A percentile compares a stretch with the other conserved stretches of the same genome.
Conservation (phyloP, 176 grass and related monocot species). For the Triticum monococcum region DNA sequence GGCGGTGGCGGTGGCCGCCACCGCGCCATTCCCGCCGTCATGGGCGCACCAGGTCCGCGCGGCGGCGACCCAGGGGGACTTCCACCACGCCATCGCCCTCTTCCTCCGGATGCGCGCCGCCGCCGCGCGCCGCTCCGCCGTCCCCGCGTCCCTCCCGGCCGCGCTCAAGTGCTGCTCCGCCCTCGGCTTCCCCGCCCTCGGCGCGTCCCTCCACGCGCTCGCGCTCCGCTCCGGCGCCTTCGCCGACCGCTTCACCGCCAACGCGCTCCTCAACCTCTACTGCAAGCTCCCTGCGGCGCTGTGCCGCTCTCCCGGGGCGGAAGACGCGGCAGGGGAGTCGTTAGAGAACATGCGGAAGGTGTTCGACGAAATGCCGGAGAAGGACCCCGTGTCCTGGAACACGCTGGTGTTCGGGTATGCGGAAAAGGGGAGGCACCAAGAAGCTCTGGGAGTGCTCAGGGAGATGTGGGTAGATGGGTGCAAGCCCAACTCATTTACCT, state of each 20-base stretch:
- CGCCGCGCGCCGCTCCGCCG: slow-evolving; percentile 14
- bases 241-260: slow-evolving; percentile 52
- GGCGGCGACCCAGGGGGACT: slow-evolving; percentile 46
- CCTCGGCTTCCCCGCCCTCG: slow-evolving; percentile 40
- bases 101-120: slow-evolving; percentile 50
- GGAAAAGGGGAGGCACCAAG: slow-evolving; percentile 39
- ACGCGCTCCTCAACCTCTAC: slow-evolving; percentile 73
- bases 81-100: slow-evolving; percentile 42
- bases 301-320: neutral
- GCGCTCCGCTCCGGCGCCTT: slow-evolving; percentile 56
- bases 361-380: slow-evolving; percentile 63
- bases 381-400: slow-evolving; percentile 68
- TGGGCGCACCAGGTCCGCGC: slow-evolving; percentile 48
- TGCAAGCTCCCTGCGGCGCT: slow-evolving; percentile 34
- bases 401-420: slow-evolving; percentile 46
- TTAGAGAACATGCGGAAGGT: slow-evolving; percentile 38
- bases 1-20: neutral
- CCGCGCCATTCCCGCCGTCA: slow-evolving; percentile 21
- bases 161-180: slow-evolving; percentile 60
- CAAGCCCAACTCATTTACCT: slow-evolving; percentile 60
- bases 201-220: slow-evolving; percentile 53
- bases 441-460: slow-evolving; percentile 49
- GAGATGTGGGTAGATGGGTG: slow-evolving; percentile 47
- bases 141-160: slow-evolving; percentile 46
- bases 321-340: neutral